Evolutionary conservation across 2,329 filamentous ascomycete species (phyloP).

Genomic region (Sordariomycetes sp.): DNA sequence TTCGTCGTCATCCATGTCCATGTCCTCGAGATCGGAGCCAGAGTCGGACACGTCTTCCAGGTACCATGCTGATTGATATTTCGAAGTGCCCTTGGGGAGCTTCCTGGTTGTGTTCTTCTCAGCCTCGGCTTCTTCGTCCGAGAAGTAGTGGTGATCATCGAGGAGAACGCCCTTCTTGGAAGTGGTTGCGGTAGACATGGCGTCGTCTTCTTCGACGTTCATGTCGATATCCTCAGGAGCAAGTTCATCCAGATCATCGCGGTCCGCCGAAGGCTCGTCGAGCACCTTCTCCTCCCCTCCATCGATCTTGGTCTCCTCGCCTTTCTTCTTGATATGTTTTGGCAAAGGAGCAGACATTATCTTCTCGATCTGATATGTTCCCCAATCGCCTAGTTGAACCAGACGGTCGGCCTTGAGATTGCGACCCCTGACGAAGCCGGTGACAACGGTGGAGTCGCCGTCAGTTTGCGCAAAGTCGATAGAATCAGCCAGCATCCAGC

Average conservation of each 20-base stretch:
- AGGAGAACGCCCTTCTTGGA: slow-evolving; percentile 80
- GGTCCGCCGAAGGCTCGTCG: slow-evolving; percentile 66
- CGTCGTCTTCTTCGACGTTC: slow-evolving; percentile 51
- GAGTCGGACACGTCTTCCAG: slow-evolving; percentile 73
- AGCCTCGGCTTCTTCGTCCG: slow-evolving; percentile 63
- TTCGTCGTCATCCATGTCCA: slow-evolving; percentile 46
- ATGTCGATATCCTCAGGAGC: slow-evolving; percentile 81
- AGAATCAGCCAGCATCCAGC: slow-evolving; percentile 89
- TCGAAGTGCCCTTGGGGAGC: slow-evolving; percentile 83
- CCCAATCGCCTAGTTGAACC: slow-evolving; percentile 88
- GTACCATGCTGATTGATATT: slow-evolving; percentile 93
- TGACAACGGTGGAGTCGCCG: slow-evolving; percentile 61
- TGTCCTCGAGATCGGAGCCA: slow-evolving; percentile 72
- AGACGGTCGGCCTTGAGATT: slow-evolving; percentile 84
- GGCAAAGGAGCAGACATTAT: slow-evolving; percentile 69
- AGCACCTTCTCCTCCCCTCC: slow-evolving; percentile 46
- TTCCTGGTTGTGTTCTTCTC: slow-evolving; percentile 51
- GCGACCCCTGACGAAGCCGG: slow-evolving; percentile 77
- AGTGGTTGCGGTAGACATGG: slow-evolving; percentile 22
- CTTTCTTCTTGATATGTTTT: slow-evolving; percentile 49
- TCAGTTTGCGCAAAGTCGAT: slow-evolving; percentile 59
- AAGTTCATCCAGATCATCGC: slow-evolving; percentile 72
- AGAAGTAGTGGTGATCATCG: slow-evolving; percentile 97
- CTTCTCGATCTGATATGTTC: slow-evolving; percentile 84
- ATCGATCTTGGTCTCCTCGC: slow-evolving; percentile 59